Evolutionary conservation across 305 asterid species (phyloP), one percentile per base, ranked within the genome.

Genomic region (Fraxinus platypoda): DNA sequence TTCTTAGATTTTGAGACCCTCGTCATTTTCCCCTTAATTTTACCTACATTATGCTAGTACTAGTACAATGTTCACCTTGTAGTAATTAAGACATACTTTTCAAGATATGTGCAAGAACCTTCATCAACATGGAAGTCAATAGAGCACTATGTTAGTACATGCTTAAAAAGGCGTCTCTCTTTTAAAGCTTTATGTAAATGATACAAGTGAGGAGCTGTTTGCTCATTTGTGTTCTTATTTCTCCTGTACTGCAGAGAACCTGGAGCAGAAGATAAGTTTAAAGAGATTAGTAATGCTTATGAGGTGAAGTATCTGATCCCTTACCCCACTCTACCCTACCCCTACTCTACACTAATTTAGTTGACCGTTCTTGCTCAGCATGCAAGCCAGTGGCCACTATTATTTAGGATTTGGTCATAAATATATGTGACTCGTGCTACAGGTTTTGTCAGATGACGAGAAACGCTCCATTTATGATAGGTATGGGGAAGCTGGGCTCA

Each of bases 401-500:
- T n/a, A 38, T 49, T 5, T 71, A 34, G 34, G 80, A 76, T 79
- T 70, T 38, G 81, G 72, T 78, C 3, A 35, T 79, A 26, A 79
- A 57, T 54, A 57, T 38, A 6, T 57, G 28, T 13, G 82, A 34
- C 80, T 83, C 82, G 71, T 87, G 70, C 43, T 31, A 85, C 94
- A 97, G 99, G 96, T 94, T 81, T 84, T 97, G 81, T 94, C 97
- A 6, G 99, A 97, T 87, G 98, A 97, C 74, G 98, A 94, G 88
- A 94, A 93, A 77, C 98, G 98, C 68, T 94, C 98, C 23, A 91
- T 94, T 77, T 96, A 96, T 77, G 98, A 96, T 86, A 93, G 57
- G 82, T 96, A 96, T 80, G 99, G 99, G 71, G 98, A 96, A 92
- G 98, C 97, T 34, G 99, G 99, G 83, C 96, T 94, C 81, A 92